Conservation (phyloP, 2,329 filamentous ascomycete genomes). For the Rosellinia necatrix region DNA sequence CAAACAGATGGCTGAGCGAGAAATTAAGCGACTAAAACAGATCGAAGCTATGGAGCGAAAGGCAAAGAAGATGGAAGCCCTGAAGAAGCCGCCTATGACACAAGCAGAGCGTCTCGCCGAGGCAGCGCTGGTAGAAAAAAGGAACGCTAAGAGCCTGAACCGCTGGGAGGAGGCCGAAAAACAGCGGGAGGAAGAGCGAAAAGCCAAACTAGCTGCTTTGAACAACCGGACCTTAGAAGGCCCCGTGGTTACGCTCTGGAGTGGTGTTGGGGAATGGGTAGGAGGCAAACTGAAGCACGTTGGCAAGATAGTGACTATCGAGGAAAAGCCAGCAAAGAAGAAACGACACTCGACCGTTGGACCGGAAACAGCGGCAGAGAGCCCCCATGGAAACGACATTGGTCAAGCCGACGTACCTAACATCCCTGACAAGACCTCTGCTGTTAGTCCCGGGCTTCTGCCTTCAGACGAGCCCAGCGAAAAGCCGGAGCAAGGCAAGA, state of each 20-base stretch:
- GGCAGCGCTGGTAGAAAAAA: constrained; percentile 80
- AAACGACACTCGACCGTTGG: constrained; percentile 51
- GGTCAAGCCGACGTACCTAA: constrained; percentile 11
- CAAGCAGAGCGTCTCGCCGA: constrained; percentile 84
- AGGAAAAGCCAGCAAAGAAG: constrained; percentile 59
- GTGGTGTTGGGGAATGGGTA: constrained; percentile 82
- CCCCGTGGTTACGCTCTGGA: constrained; percentile 90
- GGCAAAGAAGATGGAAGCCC: constrained; percentile 71
- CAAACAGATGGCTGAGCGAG: constrained; percentile 74
- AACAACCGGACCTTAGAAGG: constrained; percentile 86
- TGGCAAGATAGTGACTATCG: constrained; percentile 66
- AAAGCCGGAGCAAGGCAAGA: not conserved
- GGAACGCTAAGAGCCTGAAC: constrained; percentile 88
- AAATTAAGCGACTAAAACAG: constrained; percentile 72
- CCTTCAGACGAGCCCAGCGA: constrained; percentile 13
- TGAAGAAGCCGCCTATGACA: constrained; percentile 81
- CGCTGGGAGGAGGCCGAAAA: constrained; percentile 94
- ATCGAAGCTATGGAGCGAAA: constrained; percentile 69
- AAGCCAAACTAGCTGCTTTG: constrained; percentile 81
- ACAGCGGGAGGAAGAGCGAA: constrained; percentile 80
- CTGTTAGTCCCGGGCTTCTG: constrained; percentile 3
- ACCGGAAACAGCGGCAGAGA: constrained; percentile 27
- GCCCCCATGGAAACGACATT: constrained; percentile 34
- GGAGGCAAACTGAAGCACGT: constrained; percentile 75
- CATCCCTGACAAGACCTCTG: constrained; percentile 23